Evolutionary conservation across 2,329 filamentous ascomycete genomes (phyloP).

Genomic region (Zymoseptoria passerinii): DNA sequence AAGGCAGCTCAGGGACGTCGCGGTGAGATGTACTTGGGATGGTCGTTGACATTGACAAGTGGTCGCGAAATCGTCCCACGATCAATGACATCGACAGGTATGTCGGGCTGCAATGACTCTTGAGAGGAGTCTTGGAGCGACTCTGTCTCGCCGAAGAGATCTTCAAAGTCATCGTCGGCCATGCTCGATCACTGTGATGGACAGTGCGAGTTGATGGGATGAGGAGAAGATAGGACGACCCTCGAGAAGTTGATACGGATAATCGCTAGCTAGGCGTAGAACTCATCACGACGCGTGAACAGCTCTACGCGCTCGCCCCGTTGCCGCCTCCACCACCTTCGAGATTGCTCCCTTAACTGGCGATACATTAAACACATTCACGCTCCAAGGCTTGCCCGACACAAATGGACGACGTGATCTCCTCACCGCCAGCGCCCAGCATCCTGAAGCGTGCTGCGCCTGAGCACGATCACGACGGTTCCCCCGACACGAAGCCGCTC

Average conservation of each 20-base stretch:
- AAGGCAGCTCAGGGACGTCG: background rate
- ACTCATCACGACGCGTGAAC: background rate
- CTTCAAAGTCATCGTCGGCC: conserved; percentile 23
- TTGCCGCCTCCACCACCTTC: background rate
- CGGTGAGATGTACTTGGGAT: background rate
- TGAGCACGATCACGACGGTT: conserved; percentile 14
- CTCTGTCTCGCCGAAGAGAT: conserved; percentile 17
- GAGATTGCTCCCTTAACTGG: background rate
- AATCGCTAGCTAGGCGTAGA: too few species aligned
- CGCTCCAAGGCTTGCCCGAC: background rate
- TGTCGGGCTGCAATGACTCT: conserved; percentile 12
- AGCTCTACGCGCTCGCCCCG: background rate
- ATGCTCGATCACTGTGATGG: conserved; percentile 6
- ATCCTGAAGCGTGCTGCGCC: conserved; percentile 22
- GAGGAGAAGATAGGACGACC: background rate
- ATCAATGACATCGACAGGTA: background rate
- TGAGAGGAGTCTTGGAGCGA: conserved; percentile 17
- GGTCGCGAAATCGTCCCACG: background rate
- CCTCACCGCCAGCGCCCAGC: conserved; percentile 21
- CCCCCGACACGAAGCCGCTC: conserved; percentile 21
- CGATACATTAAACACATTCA: background rate
- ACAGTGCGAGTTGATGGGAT: background rate
- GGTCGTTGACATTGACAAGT: background rate
- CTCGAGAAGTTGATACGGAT: background rate
- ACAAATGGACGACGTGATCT: conserved; percentile 26